These are phyloP conservation scores for Citrus australasica DNA, from an alignment of 345 rosid species.

Conservation along the genomic window DNA sequence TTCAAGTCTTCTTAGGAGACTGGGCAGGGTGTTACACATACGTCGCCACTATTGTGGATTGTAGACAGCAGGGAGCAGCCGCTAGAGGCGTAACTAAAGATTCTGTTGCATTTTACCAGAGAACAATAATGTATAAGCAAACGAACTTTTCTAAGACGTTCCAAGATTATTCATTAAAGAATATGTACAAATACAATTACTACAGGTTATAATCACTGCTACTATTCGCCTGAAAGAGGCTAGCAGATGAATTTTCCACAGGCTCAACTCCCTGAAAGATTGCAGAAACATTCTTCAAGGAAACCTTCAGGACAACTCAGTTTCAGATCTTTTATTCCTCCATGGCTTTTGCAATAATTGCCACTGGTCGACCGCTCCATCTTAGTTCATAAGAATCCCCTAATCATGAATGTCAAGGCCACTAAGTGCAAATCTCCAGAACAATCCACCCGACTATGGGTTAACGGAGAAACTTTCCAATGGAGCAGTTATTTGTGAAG, in stretches of 20 bases:
- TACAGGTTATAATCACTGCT: neutral
- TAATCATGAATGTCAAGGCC: neutral
- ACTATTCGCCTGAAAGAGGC: neutral
- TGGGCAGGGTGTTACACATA: too few relatives aligned
- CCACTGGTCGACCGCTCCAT: neutral
- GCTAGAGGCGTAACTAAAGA: neutral
- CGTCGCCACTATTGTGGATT: neutral
- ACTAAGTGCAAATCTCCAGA: neutral
- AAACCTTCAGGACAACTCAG: neutral
- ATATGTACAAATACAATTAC: neutral
- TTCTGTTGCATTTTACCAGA: neutral
- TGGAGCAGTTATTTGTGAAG: slow-evolving; percentile 31
- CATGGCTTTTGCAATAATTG: neutral
- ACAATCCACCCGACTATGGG: neutral
- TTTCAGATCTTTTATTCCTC: neutral
- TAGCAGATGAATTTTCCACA: neutral
- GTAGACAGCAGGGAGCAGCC: too few relatives aligned
- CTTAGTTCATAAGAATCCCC: neutral
- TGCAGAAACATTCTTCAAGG: neutral
- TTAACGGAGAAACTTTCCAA: slow-evolving; percentile 25
- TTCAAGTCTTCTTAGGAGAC: too few relatives aligned
- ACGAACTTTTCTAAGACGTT: neutral
- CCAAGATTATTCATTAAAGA: neutral
- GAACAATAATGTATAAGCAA: neutral
- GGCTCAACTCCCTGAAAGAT: neutral